Conservation (phyloP, 768 basidiomycete species). For the Rhodotorula sphaerocarpa region DNA sequence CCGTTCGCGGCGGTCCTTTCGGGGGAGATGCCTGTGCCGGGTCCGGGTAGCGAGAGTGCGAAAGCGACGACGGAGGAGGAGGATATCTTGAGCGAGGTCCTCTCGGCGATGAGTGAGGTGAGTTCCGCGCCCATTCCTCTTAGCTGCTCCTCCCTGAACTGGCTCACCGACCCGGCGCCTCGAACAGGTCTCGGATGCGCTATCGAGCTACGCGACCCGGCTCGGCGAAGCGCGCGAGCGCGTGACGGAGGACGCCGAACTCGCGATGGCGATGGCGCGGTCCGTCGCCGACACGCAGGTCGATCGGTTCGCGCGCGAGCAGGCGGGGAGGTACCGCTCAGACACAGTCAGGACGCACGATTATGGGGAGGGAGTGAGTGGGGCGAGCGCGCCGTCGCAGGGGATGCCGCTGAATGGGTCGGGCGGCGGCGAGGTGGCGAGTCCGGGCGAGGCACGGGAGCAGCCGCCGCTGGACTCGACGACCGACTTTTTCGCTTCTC, state of each 20-base stretch:
- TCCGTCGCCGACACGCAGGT: neutral
- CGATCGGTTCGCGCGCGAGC: neutral
- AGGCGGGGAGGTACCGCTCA: neutral
- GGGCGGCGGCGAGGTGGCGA: too few relatives aligned
- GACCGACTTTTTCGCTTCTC: too few relatives aligned
- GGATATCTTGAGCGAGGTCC: conserved; percentile 7
- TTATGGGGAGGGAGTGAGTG: conserved; percentile 22
- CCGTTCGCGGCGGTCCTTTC: conserved; percentile 20
- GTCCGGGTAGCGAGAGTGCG: neutral
- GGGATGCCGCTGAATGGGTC: too few relatives aligned
- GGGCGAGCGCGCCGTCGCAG: neutral
- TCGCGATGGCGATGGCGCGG: conserved; percentile 7
- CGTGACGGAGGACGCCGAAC: conserved; percentile 9
- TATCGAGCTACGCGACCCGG: conserved; percentile 3
- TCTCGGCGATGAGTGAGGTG: conserved; percentile 21
- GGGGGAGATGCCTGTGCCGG: neutral
- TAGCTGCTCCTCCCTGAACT: neutral
- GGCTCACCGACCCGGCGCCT: neutral
- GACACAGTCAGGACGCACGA: neutral
- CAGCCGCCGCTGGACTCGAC: too few relatives aligned
- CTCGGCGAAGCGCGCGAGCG: neutral
- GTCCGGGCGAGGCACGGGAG: too few relatives aligned
- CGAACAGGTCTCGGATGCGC: conserved; percentile 24
- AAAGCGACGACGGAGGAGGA: conserved; percentile 22
- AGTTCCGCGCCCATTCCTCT: neutral